These are phyloP conservation scores for Schrenkiella parvula DNA, from an alignment of 345 rosid species.

Conservation along the genomic window DNA sequence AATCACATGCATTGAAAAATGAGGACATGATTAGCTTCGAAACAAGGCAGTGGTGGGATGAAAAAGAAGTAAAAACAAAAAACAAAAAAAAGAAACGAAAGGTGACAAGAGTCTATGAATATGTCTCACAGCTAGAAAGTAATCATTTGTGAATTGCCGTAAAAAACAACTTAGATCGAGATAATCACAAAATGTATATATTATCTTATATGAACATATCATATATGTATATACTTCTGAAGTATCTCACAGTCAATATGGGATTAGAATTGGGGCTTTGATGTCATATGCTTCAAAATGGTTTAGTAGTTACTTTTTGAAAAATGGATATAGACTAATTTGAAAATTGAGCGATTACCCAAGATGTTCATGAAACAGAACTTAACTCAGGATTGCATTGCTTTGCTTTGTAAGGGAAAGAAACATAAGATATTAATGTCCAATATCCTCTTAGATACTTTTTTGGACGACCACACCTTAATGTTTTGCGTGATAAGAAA, in stretches of 20 bases:
- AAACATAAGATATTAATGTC: no score
- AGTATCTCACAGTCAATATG: background rate
- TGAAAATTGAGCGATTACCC: no score
- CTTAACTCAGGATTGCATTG: no score
- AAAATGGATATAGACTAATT: background rate
- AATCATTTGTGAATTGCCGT: slow-evolving; percentile 14
- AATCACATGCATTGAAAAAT: slow-evolving; percentile 31
- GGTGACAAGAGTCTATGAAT: slow-evolving; percentile 15
- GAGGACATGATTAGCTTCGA: slow-evolving; percentile 14
- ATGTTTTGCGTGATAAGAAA: no score
- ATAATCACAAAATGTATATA: background rate
- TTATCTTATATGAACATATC: background rate
- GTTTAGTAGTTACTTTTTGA: background rate
- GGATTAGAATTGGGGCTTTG: background rate
- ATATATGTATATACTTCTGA: background rate
- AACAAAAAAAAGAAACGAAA: background rate
- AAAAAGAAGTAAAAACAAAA: background rate
- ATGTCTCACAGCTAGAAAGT: slow-evolving; percentile 21
- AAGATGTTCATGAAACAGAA: no score
- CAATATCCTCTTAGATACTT: no score
- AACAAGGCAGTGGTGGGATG: slow-evolving; percentile 11
- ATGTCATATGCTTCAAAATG: background rate
- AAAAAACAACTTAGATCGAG: background rate
- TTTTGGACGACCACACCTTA: no score
- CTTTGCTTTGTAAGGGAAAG: no score